A percentile compares a stretch with the other conserved stretches of the same genome.
phyloP scores from a whole-genome alignment of 2,329 filamentous ascomycete genomes.

The Pseudocercospora pini-densiflorae region DNA sequence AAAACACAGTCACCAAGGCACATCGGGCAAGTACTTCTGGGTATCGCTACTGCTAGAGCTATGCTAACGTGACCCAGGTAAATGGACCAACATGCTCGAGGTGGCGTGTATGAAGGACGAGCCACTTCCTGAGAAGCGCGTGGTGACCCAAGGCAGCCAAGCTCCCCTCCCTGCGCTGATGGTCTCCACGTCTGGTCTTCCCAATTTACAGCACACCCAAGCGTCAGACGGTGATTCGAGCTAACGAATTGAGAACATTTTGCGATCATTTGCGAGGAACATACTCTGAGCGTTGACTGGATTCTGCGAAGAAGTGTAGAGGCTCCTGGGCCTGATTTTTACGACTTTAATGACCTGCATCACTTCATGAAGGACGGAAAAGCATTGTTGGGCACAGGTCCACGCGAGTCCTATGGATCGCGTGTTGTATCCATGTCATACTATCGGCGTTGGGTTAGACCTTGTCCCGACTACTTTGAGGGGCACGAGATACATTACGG shows the following conservation, averaged over 20 bases:
- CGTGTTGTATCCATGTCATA: not conserved
- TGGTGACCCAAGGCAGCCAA: constrained; percentile 15
- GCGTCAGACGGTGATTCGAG: constrained; percentile 11
- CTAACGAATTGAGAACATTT: constrained; percentile 4
- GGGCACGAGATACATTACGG: not conserved
- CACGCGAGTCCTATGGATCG: not conserved
- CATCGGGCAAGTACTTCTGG: constrained; percentile 14
- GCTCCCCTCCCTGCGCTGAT: constrained; percentile 33
- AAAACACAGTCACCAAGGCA: constrained; percentile 65
- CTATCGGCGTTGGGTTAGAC: constrained; percentile 4
- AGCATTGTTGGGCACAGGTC: not conserved
- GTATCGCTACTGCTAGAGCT: constrained; percentile 58
- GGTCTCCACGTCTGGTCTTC: constrained; percentile 32
- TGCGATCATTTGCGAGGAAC: not conserved
- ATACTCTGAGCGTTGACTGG: not conserved
- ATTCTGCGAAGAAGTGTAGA: not conserved
- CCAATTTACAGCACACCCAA: constrained; percentile 18
- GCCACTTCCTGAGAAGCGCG: constrained; percentile 56
- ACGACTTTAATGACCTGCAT: constrained; percentile 12
- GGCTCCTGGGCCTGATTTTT: not conserved
- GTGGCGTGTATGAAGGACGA: constrained; percentile 97
- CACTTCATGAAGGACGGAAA: constrained; percentile 1
- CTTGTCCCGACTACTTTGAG: not conserved
- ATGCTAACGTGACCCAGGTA: constrained; percentile 88
- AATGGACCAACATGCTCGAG: constrained; percentile 99